A percentile compares a stretch with the other conserved stretches of the same genome.
These are phyloP conservation scores for Exophiala xenobiotica DNA, from an alignment of 2,329 filamentous ascomycete species.

Conservation along the genomic window DNA sequence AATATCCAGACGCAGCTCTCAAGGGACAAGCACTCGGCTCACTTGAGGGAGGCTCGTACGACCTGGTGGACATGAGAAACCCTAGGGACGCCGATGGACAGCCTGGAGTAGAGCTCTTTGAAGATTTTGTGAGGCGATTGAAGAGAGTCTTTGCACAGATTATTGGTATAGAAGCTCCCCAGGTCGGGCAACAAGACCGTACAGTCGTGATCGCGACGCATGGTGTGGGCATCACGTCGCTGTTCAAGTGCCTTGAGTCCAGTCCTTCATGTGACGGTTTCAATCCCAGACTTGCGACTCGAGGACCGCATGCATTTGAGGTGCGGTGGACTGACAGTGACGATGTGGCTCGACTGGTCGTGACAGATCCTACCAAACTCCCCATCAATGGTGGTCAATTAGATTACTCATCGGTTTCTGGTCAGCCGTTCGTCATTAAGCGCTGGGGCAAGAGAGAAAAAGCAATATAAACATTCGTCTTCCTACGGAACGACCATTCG, in stretches of 20 bases:
- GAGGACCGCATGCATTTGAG: conserved; percentile 21
- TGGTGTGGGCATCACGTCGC: conserved; percentile 20
- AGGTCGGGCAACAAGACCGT: conserved; percentile 6
- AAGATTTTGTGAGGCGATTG: conserved; percentile 20
- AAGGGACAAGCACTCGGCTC: conserved; percentile 19
- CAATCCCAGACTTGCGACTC: conserved; percentile 14
- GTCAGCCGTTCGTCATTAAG: conserved; percentile 22
- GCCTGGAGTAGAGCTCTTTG: conserved; percentile 20
- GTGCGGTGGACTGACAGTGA: conserved; percentile 25
- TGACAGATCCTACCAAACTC: conserved; percentile 10
- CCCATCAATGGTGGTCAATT: conserved; percentile 14
- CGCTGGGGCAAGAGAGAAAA: conserved; percentile 26
- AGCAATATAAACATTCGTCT: conserved; percentile 7
- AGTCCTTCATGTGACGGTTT: conserved; percentile 16
- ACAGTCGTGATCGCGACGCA: conserved; percentile 22
- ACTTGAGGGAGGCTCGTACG: conserved; percentile 21
- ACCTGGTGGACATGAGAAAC: conserved; percentile 21
- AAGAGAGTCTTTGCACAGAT: conserved; percentile 16
- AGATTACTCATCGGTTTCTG: conserved; percentile 14
- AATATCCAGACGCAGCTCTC: conserved; percentile 14
- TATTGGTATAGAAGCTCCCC: conserved; percentile 11
- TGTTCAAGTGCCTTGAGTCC: conserved; percentile 19
- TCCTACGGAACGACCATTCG: not conserved
- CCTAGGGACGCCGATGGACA: conserved; percentile 19
- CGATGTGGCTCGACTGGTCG: conserved; percentile 17